Base-by-base conservation (phyloP, 78 protist species). In the Protostelium mycophagum region DNA sequence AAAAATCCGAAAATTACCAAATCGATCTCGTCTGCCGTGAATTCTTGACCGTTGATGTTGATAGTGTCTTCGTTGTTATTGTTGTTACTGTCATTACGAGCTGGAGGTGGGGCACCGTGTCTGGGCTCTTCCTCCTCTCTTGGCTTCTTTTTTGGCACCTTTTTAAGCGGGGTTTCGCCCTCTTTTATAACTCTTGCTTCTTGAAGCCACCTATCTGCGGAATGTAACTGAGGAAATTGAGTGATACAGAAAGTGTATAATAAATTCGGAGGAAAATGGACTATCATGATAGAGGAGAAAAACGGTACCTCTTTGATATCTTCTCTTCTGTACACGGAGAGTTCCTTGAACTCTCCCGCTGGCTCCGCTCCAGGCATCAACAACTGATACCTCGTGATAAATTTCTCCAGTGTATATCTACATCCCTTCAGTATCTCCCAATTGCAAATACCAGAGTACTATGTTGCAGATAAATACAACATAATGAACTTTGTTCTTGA, bases 151-250 rank as follows among this genome's bases (percentile, higher is more conserved):
- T 51, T 51, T 16, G 73, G 73, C 16, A 92, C 94, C 0, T 90
- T 83, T 86, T 92, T 92, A 5, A 73, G 38, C 37, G 94, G 94
- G 88, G 88, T 90, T 38, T 85, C 83, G 28, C 90, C 90, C 9
- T 86, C 73, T 37, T 31, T 92, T 9, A 92, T 83, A 73, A 86
- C 84, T 37, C 91, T 86, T 35, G 90, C 91, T 28, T 84, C 63
- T 92, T 92, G 91, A 28, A 92, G 51, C 94, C 94, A 92, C 83
- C 88, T 92, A 89, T 92, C 94, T 9, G 84, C 16, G n/a, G 88
- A 85, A 85, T 92, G 94, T 35, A 92, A 39, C 73, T 51, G 28
- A 23, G 0, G 36, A 86, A 51, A 0, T 90, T 16, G 29, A 23
- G n/a, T 31, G 28, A 83, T 38, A 35, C 28, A 16, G 28, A 83